Evolutionary conservation across 495 filamentous ascomycete species (phyloP), one percentile per base, ranked within the genome.

Genomic region (Xylaria palmicola): DNA sequence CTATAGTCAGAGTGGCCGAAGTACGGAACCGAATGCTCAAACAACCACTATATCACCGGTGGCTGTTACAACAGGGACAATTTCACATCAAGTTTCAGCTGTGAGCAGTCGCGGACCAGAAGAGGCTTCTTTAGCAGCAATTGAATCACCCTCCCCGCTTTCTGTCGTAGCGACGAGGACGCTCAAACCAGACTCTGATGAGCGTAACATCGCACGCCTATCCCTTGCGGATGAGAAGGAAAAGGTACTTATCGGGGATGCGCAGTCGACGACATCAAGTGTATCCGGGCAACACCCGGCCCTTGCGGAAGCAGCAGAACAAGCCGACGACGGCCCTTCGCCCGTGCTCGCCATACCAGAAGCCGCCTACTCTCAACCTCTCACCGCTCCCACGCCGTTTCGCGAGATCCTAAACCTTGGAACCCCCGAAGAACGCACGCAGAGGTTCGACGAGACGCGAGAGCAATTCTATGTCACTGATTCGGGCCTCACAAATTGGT

Each of bases 401-500:
- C 83, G 88, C 22, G 86, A 92, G 37, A 93, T 94, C 48, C 75
- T 91, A 49, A 82, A 83, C 4, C 76, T 91, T 34, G 79, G 81
- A 19, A 77, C 81, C 6, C 65, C 83, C 0, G 66, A 79, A 24
- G 88, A 92, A 39, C 85, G 91, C 22, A 87, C 92, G 45, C 73
- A 78, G 36, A 83, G 85, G 1, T 94, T 86, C 68, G 81, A 91
- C 62, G 82, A 85, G 34, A 88, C 88, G 0, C 81, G 90, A 48
- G 74, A 79, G 15, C 86, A 90, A 54, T 91, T 90, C 62, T 87
- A 88, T 1, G 73, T 78, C 9, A 81, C 88, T 56, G 83, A 96
- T 56, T 87, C 87, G 7, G 91, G 92, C 3, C 74, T 97, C 10
- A 73, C 76, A n/a, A 75, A 87, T 51, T 97, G 92, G 92, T 74